A percentile compares a stretch with the other conserved stretches of the same genome.
Evolutionary conservation across 768 basidiomycete species (phyloP).

Genomic region (Boletus rex-veris): DNA sequence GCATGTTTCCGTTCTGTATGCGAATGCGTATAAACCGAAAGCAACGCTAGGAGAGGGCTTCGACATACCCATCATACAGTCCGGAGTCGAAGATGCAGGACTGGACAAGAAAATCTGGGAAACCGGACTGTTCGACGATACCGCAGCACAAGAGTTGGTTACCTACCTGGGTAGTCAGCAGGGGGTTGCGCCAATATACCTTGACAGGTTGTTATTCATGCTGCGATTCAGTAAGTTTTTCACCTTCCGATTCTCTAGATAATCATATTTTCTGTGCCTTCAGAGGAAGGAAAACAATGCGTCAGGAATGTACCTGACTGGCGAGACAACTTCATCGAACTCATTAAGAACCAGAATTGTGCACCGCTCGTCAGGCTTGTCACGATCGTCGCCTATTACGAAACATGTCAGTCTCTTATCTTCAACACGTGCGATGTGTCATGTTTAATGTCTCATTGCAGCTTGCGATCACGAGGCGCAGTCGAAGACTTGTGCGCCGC

Average conservation of each 20-base stretch:
- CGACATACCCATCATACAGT: constrained; percentile 14
- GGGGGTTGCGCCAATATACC: constrained; percentile 9
- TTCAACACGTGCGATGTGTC: no score
- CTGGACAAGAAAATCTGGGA: constrained; percentile 19
- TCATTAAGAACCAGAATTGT: constrained; percentile 12
- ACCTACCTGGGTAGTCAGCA: constrained; percentile 7
- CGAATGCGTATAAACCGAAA: constrained; percentile 18
- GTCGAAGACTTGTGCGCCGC: neutral
- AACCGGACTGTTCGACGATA: constrained; percentile 18
- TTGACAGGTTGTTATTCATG: constrained; percentile 14
- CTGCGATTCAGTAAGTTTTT: constrained; percentile 18
- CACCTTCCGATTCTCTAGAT: neutral
- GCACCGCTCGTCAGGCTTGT: constrained; percentile 20
- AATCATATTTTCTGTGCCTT: neutral
- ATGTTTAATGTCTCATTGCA: neutral
- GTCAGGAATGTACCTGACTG: constrained; percentile 14
- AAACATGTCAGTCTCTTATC: constrained; percentile 13
- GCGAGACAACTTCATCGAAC: constrained; percentile 6
- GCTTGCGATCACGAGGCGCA: constrained; percentile 1
- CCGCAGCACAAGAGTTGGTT: constrained; percentile 12
- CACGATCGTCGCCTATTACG: constrained; percentile 20
- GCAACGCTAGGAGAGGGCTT: constrained; percentile 23
- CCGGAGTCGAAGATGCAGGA: neutral
- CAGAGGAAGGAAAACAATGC: constrained; percentile 22
- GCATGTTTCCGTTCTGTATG: constrained; percentile 23